Evolutionary conservation across 176 grass and related monocot species (phyloP).

Genomic region (Hordeum marinum): DNA sequence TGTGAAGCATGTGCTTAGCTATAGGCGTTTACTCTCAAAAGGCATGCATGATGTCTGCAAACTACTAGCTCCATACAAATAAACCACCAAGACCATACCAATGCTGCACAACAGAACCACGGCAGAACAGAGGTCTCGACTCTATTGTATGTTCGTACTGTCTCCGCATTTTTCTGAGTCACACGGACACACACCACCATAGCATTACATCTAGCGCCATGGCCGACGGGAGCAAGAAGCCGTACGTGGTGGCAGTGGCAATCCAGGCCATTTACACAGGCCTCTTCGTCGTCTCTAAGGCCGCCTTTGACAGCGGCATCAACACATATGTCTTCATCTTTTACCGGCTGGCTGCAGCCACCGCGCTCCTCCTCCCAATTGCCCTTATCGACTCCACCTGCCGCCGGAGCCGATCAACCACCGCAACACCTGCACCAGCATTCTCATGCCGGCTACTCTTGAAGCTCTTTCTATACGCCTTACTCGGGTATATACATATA

Average conservation of each 20-base stretch:
- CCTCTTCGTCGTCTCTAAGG: constrained; percentile 47
- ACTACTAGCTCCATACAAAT: background rate
- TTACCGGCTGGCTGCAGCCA: constrained; percentile 47
- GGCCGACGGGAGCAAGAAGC: background rate
- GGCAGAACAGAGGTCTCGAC: too few relatives aligned
- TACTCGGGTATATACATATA: constrained; percentile 36
- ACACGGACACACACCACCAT: background rate
- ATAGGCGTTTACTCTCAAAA: background rate
- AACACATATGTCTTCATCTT: constrained; percentile 57
- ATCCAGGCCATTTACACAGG: constrained; percentile 48
- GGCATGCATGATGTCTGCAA: background rate
- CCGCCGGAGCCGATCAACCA: background rate
- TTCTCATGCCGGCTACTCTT: constrained; percentile 14
- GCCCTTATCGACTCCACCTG: background rate
- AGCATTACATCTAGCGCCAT: background rate
- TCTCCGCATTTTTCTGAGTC: background rate
- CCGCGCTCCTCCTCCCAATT: background rate
- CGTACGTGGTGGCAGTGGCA: constrained; percentile 32
- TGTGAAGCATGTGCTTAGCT: too few relatives aligned
- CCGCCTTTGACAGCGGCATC: constrained; percentile 44
- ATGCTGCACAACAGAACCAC: background rate
- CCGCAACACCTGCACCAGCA: background rate
- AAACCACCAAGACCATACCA: background rate
- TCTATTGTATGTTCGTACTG: too few relatives aligned
- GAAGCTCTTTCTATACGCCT: constrained; percentile 57